A percentile compares a stretch with the other conserved stretches of the same genome.
These are phyloP conservation scores for Calocera cornea DNA, from an alignment of 768 basidiomycete species.

Conservation along the genomic window DNA sequence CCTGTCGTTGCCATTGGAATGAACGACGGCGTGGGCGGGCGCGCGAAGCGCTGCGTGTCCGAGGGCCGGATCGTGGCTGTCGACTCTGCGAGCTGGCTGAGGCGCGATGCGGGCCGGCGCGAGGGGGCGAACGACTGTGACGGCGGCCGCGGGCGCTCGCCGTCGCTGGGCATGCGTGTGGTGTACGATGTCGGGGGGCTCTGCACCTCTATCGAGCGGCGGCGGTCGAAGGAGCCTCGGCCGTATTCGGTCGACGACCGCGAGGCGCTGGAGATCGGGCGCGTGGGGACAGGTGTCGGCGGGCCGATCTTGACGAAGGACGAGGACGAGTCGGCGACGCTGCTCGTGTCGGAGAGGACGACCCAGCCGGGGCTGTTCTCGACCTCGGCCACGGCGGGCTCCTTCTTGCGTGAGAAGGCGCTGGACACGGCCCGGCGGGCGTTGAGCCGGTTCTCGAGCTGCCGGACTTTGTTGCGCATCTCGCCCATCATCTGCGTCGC, in stretches of 20 bases:
- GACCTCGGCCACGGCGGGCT: not conserved
- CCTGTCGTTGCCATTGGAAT: not conserved
- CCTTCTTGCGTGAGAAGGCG: not conserved
- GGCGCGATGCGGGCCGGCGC: not conserved
- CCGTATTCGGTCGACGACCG: not conserved
- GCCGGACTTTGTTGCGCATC: slow-evolving; percentile 73
- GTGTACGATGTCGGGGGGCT: not conserved
- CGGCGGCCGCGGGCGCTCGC: not conserved
- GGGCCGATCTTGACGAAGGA: not conserved
- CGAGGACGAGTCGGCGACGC: not conserved
- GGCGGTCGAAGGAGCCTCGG: not conserved
- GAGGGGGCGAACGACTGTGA: not conserved
- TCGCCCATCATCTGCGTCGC: slow-evolving; percentile 89
- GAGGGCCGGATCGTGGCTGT: not conserved
- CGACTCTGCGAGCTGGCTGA: not conserved
- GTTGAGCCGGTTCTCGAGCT: slow-evolving; percentile 74
- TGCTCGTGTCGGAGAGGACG: not conserved
- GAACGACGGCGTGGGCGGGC: not conserved
- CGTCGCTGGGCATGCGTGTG: not conserved
- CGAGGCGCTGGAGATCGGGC: not conserved
- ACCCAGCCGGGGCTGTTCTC: slow-evolving; percentile 1
- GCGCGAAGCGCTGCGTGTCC: not conserved
- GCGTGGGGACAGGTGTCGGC: not conserved
- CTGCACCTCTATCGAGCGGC: not conserved
- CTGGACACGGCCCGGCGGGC: slow-evolving; percentile 32